Evolutionary conservation across 306 rosid species (phyloP).

Genomic region (Lupinus albus): DNA sequence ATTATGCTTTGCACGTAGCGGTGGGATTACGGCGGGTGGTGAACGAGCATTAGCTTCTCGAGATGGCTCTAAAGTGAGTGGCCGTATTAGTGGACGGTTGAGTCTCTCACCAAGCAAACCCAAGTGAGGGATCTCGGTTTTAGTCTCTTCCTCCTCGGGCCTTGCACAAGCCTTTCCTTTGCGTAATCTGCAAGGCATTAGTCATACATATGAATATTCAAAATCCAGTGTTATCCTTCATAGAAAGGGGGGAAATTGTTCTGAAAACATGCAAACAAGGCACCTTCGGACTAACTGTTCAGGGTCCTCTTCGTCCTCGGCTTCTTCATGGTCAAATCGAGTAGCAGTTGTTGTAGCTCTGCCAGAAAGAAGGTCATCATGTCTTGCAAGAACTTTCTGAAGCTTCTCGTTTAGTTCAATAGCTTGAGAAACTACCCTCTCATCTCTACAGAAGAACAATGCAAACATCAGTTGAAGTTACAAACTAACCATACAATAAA

Average conservation of each 20-base stretch:
- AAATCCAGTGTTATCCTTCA: constrained; percentile 20
- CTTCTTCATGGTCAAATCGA: constrained; percentile 53
- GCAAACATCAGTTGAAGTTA: constrained; percentile 26
- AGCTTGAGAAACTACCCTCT: constrained; percentile 77
- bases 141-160: constrained; percentile 73
- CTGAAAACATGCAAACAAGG: background rate
- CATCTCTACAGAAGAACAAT: constrained; percentile 53
- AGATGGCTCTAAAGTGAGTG: constrained; percentile 54
- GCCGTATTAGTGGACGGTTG: constrained; percentile 83
- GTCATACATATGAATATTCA: background rate
- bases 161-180: constrained; percentile 92
- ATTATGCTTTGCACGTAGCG: constrained; percentile 48
- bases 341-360: constrained; percentile 52
- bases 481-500: constrained; percentile 27
- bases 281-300: constrained; percentile 92
- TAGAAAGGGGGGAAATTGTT: background rate
- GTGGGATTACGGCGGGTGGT: constrained; percentile 43
- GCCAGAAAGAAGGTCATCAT: constrained; percentile 76
- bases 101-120: constrained; percentile 69
- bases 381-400: constrained; percentile 84
- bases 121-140: constrained; percentile 50
- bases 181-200: constrained; percentile 63
- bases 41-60: constrained; percentile 44
- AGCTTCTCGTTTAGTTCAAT: constrained; percentile 87
- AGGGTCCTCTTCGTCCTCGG: constrained; percentile 83